Evolutionary conservation across 208 protist species (phyloP), one percentile per base, ranked within the genome.

Genomic region (Crithidia acanthocephali): DNA sequence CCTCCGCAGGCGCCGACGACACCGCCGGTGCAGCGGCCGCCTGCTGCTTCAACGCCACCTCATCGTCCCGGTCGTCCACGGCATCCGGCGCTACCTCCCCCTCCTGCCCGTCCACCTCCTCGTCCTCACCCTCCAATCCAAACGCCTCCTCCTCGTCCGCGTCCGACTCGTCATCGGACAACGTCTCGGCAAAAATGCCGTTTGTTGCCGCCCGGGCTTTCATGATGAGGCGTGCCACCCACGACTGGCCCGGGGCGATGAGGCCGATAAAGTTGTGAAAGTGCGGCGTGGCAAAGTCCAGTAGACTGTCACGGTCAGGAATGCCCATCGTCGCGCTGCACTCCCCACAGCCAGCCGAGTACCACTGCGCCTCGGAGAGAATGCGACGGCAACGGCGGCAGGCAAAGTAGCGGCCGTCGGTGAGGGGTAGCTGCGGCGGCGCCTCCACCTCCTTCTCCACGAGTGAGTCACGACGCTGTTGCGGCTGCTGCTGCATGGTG

Each of bases 191-290:
- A 68, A 91, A 97, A 20, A 97, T 76, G 42, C 85, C 92, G 57
- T 92, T 93, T 3, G 81, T 71, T 13, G 45, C 51, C 8, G 52
- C 37, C 23, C 52, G 48, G 27, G 35, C 64, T 67, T 87, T 85
- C 25, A 84, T 81, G 69, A 97, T 97, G 2, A 95, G 62, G 13
- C 92, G 81, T 27, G 87, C 90, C 33, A 97, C 86, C 92, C 92
- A 97, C 51, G 90, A 95, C 70, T 89, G 80, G 52, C 86, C 81
- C 0, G 92, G 85, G 0, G 81, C 92, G 23, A 97, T 87, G 22
- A 97, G 82, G 13, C 92, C 92, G 56, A 97, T 74, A 37, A 93
- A 97, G 66, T 94, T 92, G 35, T 85, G 72, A 56, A 95, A 97
- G 45, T 94, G 81, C 6, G 86, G 65, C n/a, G 90, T 94, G 10